These are phyloP conservation scores for Populus pruinosa DNA, from an alignment of 345 rosid species.

Conservation along the genomic window DNA sequence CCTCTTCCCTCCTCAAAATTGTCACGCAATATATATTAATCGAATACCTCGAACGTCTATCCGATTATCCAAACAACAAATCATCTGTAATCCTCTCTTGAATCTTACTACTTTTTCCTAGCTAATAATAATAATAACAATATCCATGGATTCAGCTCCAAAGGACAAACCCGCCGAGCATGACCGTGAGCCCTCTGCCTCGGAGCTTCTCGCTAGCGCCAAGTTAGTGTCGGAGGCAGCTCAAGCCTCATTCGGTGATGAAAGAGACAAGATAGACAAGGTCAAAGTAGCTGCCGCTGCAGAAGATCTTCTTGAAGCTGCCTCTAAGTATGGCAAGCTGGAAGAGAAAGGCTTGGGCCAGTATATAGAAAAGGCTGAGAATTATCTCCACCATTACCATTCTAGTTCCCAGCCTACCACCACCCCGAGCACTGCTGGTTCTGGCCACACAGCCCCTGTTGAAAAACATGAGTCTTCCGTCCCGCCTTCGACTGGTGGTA, in stretches of 20 bases:
- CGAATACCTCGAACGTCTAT: background rate
- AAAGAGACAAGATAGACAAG: slow-evolving; percentile 48
- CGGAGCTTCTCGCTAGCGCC: slow-evolving; percentile 64
- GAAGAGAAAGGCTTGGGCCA: slow-evolving; percentile 56
- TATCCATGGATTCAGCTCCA: slow-evolving; percentile 18
- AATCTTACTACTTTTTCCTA: background rate
- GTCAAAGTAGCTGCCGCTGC: slow-evolving; percentile 56
- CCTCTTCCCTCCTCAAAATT: background rate
- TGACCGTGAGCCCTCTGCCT: slow-evolving; percentile 32
- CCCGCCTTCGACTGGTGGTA: slow-evolving; percentile 15
- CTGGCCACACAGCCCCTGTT: slow-evolving; percentile 11
- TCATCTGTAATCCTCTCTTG: background rate
- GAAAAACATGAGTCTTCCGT: background rate
- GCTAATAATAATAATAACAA: background rate
- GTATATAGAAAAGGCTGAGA: slow-evolving; percentile 69
- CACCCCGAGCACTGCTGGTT: slow-evolving; percentile 22
- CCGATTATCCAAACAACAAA: background rate
- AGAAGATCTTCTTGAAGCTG: slow-evolving; percentile 58
- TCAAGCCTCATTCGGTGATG: slow-evolving; percentile 36
- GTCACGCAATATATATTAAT: background rate
- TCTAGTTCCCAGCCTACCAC: slow-evolving; percentile 36
- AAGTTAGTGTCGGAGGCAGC: slow-evolving; percentile 66
- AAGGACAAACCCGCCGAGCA: slow-evolving; percentile 15
- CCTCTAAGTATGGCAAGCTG: slow-evolving; percentile 61
- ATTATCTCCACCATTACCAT: slow-evolving; percentile 52